Conservation (phyloP, 108 stramenopile species). For the Ochromonas danica region DNA sequence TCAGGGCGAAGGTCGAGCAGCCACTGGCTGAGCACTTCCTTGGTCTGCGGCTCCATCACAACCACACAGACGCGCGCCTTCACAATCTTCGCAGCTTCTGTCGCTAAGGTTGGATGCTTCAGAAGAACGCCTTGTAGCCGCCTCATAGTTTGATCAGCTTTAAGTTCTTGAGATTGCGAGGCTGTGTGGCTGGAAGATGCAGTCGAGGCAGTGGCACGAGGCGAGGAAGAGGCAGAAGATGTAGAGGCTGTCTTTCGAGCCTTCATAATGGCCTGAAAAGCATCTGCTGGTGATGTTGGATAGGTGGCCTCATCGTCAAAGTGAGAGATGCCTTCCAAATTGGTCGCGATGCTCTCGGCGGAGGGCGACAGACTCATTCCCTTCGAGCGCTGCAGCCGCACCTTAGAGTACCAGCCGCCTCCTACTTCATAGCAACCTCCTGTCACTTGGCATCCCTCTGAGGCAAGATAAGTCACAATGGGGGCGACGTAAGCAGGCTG, state of each 20-base stretch:
- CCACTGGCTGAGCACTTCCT: not conserved
- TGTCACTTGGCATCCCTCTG: conserved; percentile 28
- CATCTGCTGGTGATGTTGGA: conserved; percentile 4
- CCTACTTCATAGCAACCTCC: conserved; percentile 11
- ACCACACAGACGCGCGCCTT: not conserved
- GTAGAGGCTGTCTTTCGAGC: not conserved
- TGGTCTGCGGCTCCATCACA: not conserved
- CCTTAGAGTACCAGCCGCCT: conserved; percentile 10
- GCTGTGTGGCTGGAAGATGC: not conserved
- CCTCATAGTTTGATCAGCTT: not conserved
- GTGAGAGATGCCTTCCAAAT: not conserved
- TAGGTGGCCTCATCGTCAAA: not conserved
- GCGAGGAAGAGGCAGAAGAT: not conserved
- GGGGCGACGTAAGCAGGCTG: conserved; percentile 46
- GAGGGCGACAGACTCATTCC: conserved; percentile 39
- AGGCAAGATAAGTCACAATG: conserved; percentile 45
- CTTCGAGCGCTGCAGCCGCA: conserved; percentile 1
- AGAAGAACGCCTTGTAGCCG: not conserved
- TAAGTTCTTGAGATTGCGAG: not conserved
- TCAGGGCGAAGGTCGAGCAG: not conserved
- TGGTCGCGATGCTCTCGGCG: conserved; percentile 12
- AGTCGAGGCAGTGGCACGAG: not conserved
- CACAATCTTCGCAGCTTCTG: not conserved
- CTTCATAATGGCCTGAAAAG: not conserved
- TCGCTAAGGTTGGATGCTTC: not conserved